Evolutionary conservation across 2,329 filamentous ascomycete genomes (phyloP).

Genomic region (Microdochium bolleyi): DNA sequence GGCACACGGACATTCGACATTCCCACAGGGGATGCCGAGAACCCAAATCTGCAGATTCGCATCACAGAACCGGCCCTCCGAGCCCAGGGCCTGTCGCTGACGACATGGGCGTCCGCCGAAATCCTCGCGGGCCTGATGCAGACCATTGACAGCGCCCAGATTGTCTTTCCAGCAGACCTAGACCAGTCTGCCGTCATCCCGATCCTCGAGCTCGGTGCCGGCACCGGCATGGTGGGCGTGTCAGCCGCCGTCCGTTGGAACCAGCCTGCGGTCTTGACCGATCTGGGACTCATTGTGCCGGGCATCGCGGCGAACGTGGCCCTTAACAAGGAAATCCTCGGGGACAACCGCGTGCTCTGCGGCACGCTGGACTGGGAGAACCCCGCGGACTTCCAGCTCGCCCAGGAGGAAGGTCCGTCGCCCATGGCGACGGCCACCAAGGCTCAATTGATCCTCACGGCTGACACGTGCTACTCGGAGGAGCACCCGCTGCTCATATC

Average conservation of each 20-base stretch:
- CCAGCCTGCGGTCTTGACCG: conserved; percentile 19
- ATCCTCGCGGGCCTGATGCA: conserved; percentile 24
- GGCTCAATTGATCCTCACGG: conserved; percentile 27
- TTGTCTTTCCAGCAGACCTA: conserved; percentile 3
- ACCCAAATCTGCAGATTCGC: not conserved
- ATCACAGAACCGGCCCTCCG: conserved; percentile 6
- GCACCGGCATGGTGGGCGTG: conserved; percentile 26
- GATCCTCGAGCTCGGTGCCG: conserved; percentile 27
- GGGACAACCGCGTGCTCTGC: conserved; percentile 6
- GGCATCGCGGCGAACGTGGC: conserved; percentile 21
- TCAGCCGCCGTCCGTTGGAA: conserved; percentile 21
- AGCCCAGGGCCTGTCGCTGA: conserved; percentile 25
- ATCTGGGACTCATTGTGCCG: conserved; percentile 21
- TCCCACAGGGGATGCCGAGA: not conserved
- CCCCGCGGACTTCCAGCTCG: conserved; percentile 13
- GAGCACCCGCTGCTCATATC: conserved; percentile 29
- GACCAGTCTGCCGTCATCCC: conserved; percentile 7
- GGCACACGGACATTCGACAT: conserved; percentile 1
- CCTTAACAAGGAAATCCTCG: conserved; percentile 15
- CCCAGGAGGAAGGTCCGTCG: not conserved
- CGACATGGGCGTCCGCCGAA: conserved; percentile 27
- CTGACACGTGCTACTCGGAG: conserved; percentile 30
- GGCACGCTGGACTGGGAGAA: conserved; percentile 28
- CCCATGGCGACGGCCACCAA: conserved; percentile 10
- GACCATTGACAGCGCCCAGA: conserved; percentile 13